Evolutionary conservation across 805 yeast genomes (phyloP), one percentile per base, ranked within the genome.

Genomic region (Candida parachauliodes): DNA sequence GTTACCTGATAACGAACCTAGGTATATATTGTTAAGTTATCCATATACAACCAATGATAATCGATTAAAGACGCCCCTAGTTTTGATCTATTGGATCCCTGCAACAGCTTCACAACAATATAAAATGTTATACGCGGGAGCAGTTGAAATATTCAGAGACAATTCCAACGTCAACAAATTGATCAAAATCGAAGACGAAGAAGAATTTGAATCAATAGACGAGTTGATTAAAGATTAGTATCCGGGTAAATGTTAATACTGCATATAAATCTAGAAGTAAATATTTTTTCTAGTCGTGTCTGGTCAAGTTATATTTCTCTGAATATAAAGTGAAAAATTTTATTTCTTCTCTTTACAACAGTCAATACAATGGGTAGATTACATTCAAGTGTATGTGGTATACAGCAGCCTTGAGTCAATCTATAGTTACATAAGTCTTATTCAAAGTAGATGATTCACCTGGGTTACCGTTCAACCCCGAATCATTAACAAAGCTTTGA

Each of bases 341-440:
- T 54, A 51, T 45, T 41, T 34, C 24, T 33, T 27, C 25, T 16
- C 7, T 34, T 20, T 20, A 16, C 20, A 69, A 60, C 70, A 68
- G 63, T 74, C 81, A 85, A 78, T 71, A n/a, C n/a, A 12, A 91
- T 91, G 98, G 98, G 95, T 89, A 96, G 98, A 79, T 82, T 91
- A 89, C 98, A 91, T 28, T 23, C 26, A 20, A 34, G 28, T 32
- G 28, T 32, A 30, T 30, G 33, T 28, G 6, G 11, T 27, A 22
- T 9, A 22, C 18, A 12, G 11, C 9, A 12, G 23, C 21, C 17
- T 17, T 34, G 11, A 20, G 8, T 34, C 18, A n/a, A 29, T 27
- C 15, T n/a, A 20, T 5, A 4, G 18, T 28, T 23, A 32, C 21
- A 22, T 16, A 28, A 56, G 59, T 57, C 61, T 56, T 51, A 39